These are phyloP conservation scores for Arabis hirsuta DNA, from an alignment of 345 rosid species.

Conservation along the genomic window DNA sequence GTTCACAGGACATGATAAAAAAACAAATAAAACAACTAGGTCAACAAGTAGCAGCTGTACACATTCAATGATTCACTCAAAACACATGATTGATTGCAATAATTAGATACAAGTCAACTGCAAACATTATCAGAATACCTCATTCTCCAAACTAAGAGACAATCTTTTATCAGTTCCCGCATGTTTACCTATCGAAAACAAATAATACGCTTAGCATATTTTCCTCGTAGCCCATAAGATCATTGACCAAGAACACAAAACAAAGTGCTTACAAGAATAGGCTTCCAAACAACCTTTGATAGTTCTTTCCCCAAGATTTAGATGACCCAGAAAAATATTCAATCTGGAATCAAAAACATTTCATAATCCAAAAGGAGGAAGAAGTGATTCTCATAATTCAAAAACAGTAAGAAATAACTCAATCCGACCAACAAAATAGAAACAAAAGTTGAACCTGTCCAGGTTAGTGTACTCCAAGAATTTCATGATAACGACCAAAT, in stretches of 20 bases:
- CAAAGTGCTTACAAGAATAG: conserved; percentile 72
- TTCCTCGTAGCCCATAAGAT: not conserved
- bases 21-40: not conserved
- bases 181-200: conserved; percentile 72
- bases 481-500: conserved; percentile 57
- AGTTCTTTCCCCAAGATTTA: conserved; percentile 80
- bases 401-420: not conserved
- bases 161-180: conserved; percentile 83
- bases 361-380: not conserved
- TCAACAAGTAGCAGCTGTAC: conserved; percentile 9
- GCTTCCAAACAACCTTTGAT: conserved; percentile 86
- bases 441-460: conserved; percentile 27
- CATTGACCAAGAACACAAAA: conserved; percentile 22
- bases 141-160: conserved; percentile 90
- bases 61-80: conserved; percentile 13
- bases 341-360: conserved; percentile 49
- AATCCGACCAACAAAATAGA: too few species aligned
- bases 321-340: conserved; percentile 65
- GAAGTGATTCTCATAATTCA: not conserved
- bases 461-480: conserved; percentile 85
- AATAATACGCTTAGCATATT: not conserved
- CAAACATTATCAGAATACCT: conserved; percentile 52
- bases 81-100: conserved; percentile 15
- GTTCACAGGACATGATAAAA: conserved; percentile 19
- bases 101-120: conserved; percentile 6